phyloP scores from a whole-genome alignment of 2,329 filamentous ascomycete species.

The Aspergillus pseudotamarii region DNA sequence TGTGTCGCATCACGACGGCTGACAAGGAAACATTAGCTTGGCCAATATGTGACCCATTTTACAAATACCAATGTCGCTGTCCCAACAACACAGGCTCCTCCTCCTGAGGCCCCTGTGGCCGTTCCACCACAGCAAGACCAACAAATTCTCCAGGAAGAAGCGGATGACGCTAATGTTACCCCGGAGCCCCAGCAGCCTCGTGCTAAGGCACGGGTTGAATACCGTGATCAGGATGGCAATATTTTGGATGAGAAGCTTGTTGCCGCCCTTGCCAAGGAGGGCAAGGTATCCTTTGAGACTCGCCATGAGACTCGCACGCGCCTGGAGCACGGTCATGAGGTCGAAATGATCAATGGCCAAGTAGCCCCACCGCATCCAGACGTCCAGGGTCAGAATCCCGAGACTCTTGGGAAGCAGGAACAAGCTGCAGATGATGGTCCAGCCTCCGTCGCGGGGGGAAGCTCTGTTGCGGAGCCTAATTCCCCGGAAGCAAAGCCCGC shows the following conservation, averaged over 20 bases:
- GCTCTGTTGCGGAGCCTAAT: slow-evolving; percentile 38
- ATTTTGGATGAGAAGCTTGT: slow-evolving; percentile 83
- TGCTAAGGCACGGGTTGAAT: slow-evolving; percentile 84
- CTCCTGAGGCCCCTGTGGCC: slow-evolving; percentile 16
- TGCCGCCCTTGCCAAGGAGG: slow-evolving; percentile 68
- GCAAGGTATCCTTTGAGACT: slow-evolving; percentile 94
- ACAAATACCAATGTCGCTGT: slow-evolving; percentile 24
- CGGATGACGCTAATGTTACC: slow-evolving; percentile 36
- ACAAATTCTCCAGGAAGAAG: slow-evolving; percentile 22
- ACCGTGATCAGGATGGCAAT: slow-evolving; percentile 92
- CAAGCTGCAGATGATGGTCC: slow-evolving; percentile 41
- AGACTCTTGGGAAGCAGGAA: slow-evolving; percentile 51
- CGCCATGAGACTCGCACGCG: slow-evolving; percentile 93
- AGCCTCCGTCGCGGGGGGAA: slow-evolving; percentile 43
- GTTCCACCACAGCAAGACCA: slow-evolving; percentile 26
- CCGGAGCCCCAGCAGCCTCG: slow-evolving; percentile 37
- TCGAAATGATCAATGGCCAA: slow-evolving; percentile 50
- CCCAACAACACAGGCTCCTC: slow-evolving; percentile 26
- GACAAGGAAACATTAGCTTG: slow-evolving; percentile 37
- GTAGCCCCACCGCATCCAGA: slow-evolving; percentile 59
- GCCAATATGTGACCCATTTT: slow-evolving; percentile 41
- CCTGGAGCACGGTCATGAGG: slow-evolving; percentile 74
- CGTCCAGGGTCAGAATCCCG: slow-evolving; percentile 60
- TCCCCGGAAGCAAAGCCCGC: slow-evolving; percentile 48
- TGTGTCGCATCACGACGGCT: slow-evolving; percentile 25